Percentiles rank a stretch among this genome's conserved stretches.
These are phyloP conservation scores for Diaporthe caulivora DNA, from an alignment of 2,329 filamentous ascomycete species.

Conservation along the genomic window DNA sequence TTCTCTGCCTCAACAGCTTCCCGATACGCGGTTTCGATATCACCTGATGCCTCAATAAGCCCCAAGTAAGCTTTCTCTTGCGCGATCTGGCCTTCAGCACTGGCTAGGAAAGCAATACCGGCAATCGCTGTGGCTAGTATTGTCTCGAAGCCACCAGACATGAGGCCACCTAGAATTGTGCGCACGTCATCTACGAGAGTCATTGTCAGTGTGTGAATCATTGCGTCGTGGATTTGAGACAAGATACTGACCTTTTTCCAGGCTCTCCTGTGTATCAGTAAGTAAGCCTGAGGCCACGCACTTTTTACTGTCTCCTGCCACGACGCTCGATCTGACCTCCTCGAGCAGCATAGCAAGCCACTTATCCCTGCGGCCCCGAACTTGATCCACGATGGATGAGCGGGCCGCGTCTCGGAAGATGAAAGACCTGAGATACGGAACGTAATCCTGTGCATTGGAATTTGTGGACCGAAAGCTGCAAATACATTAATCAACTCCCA, in stretches of 20 bases:
- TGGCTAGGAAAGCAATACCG: constrained; percentile 41
- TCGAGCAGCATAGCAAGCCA: constrained; percentile 28
- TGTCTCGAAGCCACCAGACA: constrained; percentile 44
- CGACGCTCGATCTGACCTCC: constrained; percentile 9
- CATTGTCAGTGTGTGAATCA: not conserved
- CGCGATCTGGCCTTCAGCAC: constrained; percentile 37
- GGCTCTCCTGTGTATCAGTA: constrained; percentile 13
- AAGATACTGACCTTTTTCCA: constrained; percentile 1
- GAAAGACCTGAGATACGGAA: constrained; percentile 18
- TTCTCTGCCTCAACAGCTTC: constrained; percentile 39
- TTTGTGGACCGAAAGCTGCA: constrained; percentile 33
- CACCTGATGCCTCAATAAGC: constrained; percentile 32
- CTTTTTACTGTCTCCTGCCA: not conserved
- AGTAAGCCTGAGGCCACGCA: constrained; percentile 31
- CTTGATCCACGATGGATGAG: not conserved
- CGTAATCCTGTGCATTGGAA: constrained; percentile 28
- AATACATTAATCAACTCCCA: not conserved
- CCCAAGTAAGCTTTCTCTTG: constrained; percentile 41
- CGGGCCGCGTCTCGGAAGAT: constrained; percentile 17
- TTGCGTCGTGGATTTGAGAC: not conserved
- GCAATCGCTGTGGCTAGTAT: constrained; percentile 42
- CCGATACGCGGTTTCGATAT: constrained; percentile 13
- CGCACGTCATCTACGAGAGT: constrained; percentile 38
- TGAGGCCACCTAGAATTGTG: constrained; percentile 43
- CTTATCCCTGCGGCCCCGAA: constrained; percentile 22